Base-by-base conservation (phyloP, 106 monocot species). In the Narthecium ossifragum region DNA sequence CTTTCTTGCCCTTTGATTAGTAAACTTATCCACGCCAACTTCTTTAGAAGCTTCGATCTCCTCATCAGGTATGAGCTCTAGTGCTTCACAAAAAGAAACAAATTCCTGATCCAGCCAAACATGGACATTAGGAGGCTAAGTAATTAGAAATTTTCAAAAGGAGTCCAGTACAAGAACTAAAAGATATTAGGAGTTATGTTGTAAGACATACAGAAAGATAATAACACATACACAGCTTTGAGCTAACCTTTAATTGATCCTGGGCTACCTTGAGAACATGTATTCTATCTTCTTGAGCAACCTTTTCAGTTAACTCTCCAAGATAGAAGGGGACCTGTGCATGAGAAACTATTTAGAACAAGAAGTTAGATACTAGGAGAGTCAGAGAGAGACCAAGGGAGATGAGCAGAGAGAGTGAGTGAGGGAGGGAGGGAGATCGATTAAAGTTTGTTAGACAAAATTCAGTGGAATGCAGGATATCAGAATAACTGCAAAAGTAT, bases 41-140 rank as follows among this genome's bases (percentile, higher is more conserved):
- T 71, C 65, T 13, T 36, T 29, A 41, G 71, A 70, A 51, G 15
- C 50, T 34, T 77, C 74, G 31, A 85, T 76, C 67, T 98, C 98
- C 53, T 98, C 98, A 64, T 91, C 72, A 41, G 91, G 84, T n/a
- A 91, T 70, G 66, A 98, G 77, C 57, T 98, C 98, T 29, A 98
- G 48, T 8, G 74, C 87, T 68, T 98, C 98, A 77, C 98, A 98
- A 10, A 80, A 74, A 41, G 90, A 82, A 70, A 98, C 72, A 52
- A 98, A 98, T 59, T 98, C 98, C 98, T 98, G 5, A n/a, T n/a
- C n/a, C n/a, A n/a, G n/a, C n/a, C n/a, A n/a, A n/a, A n/a, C n/a
- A n/a, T n/a, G n/a, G n/a, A n/a, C n/a, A n/a, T n/a, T n/a, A n/a
- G n/a, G n/a, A n/a, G n/a, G n/a, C n/a, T n/a, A n/a, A n/a, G n/a